A percentile compares a stretch with the other conserved stretches of the same genome.
Evolutionary conservation across 179 eudicot genomes (phyloP).

Genomic region (Heliamphora pulchella): DNA sequence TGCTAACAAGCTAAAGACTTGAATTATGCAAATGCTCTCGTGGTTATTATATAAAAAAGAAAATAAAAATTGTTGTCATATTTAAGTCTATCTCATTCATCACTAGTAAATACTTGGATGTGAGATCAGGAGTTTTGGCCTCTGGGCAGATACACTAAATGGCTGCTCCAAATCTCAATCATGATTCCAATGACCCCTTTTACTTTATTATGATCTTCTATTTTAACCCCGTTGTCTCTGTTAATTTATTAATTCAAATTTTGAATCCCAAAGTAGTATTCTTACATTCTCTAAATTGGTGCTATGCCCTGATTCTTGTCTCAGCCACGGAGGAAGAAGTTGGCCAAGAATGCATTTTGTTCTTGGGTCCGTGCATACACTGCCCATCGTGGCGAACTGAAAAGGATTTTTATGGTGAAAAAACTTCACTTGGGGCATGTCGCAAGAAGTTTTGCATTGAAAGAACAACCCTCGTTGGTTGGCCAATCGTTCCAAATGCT

Average conservation of each 20-base stretch:
- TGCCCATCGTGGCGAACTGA: constrained; percentile 88
- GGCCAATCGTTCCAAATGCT: constrained; percentile 64
- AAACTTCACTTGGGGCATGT: constrained; percentile 97
- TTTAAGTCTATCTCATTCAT: too few relatives aligned
- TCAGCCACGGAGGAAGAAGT: constrained; percentile 54
- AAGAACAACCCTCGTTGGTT: constrained; percentile 84
- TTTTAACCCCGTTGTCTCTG: constrained; percentile 3
- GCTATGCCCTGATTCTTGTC: background rate
- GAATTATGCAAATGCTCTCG: background rate
- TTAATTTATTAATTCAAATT: background rate
- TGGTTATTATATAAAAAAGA: background rate
- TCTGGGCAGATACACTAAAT: background rate
- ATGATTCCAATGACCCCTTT: background rate
- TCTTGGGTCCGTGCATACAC: constrained; percentile 95
- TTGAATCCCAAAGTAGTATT: background rate
- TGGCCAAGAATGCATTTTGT: constrained; percentile 74
- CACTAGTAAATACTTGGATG: background rate
- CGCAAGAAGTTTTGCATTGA: constrained; percentile 83
- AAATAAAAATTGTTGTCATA: background rate
- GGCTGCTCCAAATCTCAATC: background rate
- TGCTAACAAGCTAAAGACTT: too few relatives aligned
- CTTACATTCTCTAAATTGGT: constrained; percentile 16
- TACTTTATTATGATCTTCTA: background rate
- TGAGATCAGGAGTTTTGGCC: background rate
- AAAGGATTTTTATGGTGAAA: constrained; percentile 79